A percentile compares a stretch with the other conserved stretches of the same genome.
Evolutionary conservation across 2,329 filamentous ascomycete genomes (phyloP).

Genomic region (Calonectria pseudoturangicola): DNA sequence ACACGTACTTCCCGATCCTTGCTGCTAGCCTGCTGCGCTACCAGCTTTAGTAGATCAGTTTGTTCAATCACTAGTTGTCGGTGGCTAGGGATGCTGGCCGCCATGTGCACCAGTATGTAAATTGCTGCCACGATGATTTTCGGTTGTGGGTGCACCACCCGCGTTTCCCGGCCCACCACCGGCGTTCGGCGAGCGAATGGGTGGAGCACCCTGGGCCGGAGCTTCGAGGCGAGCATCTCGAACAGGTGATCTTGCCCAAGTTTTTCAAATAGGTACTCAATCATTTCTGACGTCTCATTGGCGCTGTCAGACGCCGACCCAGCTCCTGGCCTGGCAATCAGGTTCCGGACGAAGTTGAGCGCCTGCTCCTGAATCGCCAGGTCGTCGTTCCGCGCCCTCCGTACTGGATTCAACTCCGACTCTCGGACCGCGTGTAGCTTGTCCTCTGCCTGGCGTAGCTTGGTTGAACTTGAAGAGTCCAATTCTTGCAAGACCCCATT

Average conservation of each 20-base stretch:
- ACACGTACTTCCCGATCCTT: conserved; percentile 83
- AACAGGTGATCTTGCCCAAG: conserved; percentile 88
- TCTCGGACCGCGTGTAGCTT: conserved; percentile 74
- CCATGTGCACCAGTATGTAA: conserved; percentile 91
- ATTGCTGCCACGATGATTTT: conserved; percentile 87
- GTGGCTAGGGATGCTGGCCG: conserved; percentile 86
- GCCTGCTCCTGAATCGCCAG: conserved; percentile 93
- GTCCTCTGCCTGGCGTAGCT: conserved; percentile 69
- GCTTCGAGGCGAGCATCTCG: conserved; percentile 85
- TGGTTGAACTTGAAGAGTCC: conserved; percentile 61
- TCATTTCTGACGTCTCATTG: conserved; percentile 80
- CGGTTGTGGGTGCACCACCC: conserved; percentile 73
- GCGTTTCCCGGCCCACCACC: conserved; percentile 62
- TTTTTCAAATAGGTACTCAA: conserved; percentile 86
- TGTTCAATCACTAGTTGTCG: conserved; percentile 86
- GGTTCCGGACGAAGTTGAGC: conserved; percentile 91
- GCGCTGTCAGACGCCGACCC: conserved; percentile 70
- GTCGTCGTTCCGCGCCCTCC: conserved; percentile 84
- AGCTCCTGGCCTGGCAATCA: conserved; percentile 79
- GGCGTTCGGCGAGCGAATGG: conserved; percentile 68
- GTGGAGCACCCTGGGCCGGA: conserved; percentile 77
- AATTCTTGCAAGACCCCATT: conserved; percentile 58
- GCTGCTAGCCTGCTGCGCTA: conserved; percentile 84
- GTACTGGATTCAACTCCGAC: conserved; percentile 79
- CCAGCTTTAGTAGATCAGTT: conserved; percentile 81